phyloP scores from a whole-genome alignment of 2,329 filamentous ascomycete genomes.

The Colletotrichum sansevieriae region DNA sequence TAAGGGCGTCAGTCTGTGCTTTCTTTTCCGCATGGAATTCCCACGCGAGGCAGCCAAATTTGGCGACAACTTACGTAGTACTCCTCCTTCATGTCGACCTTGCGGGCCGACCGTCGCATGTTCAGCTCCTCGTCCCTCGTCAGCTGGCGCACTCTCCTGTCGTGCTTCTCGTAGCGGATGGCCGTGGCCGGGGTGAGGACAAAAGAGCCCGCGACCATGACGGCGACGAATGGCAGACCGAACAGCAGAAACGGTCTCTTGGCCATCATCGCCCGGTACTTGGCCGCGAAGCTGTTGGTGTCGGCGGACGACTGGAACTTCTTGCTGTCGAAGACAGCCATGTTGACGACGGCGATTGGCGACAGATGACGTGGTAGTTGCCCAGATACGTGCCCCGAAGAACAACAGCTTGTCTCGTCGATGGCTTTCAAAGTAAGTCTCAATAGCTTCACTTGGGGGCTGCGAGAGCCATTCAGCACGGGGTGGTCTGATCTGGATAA shows the following conservation, averaged over 20 bases:
- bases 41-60: neutral
- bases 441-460: slow-evolving; percentile 16
- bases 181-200: slow-evolving; percentile 95
- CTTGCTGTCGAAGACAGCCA: slow-evolving; percentile 77
- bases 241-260: slow-evolving; percentile 92
- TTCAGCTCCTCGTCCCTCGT: slow-evolving; percentile 88
- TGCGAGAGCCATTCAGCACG: neutral
- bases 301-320: slow-evolving; percentile 78
- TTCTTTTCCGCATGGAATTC: slow-evolving; percentile 45
- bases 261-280: slow-evolving; percentile 81
- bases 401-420: neutral
- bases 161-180: slow-evolving; percentile 91
- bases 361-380: neutral
- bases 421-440: neutral
- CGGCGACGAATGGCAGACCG: slow-evolving; percentile 89
- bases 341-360: slow-evolving; percentile 49
- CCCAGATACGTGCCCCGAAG: neutral
- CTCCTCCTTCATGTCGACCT: slow-evolving; percentile 85
- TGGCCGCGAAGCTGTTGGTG: slow-evolving; percentile 76
- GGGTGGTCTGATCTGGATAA: slow-evolving; percentile 31
- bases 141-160: slow-evolving; percentile 88
- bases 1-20: slow-evolving; percentile 10
- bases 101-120: slow-evolving; percentile 77
- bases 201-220: slow-evolving; percentile 94
- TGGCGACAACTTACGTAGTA: slow-evolving; percentile 77